Conservation (phyloP, 2,329 filamentous ascomycete species). For the Aschersonia sp. region DNA sequence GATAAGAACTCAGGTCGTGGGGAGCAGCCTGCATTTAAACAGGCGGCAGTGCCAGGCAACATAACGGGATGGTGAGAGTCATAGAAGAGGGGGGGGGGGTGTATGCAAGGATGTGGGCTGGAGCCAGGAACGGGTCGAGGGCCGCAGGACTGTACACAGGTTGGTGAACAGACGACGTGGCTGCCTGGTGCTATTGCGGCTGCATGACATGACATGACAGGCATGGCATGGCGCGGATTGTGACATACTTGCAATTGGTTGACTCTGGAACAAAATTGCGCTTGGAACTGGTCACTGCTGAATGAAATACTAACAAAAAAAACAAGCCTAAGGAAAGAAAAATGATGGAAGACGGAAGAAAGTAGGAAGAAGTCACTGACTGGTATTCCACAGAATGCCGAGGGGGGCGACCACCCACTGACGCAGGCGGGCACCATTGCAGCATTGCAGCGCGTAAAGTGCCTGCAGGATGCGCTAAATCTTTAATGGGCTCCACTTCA, state of each 20-base stretch:
- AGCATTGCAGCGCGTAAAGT: conserved; percentile 7
- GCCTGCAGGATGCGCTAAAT: conserved; percentile 4
- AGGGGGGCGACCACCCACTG: too few relatives aligned
- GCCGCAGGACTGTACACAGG: not conserved
- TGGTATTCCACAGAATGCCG: too few relatives aligned
- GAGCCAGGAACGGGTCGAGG: not conserved
- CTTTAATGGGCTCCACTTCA: not conserved
- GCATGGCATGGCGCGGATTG: too few relatives aligned
- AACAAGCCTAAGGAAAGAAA: not conserved
- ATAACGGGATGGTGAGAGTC: not conserved
- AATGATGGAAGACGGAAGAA: not conserved
- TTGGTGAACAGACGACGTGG: not conserved
- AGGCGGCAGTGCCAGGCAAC: conserved; percentile 2
- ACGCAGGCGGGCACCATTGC: not conserved
- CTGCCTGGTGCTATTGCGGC: not conserved
- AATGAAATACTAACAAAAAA: too few relatives aligned
- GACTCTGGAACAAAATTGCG: too few relatives aligned
- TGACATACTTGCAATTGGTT: too few relatives aligned
- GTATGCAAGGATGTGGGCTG: not conserved
- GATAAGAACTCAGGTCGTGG: not conserved
- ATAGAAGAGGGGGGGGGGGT: not conserved
- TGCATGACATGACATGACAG: not conserved
- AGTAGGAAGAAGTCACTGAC: not conserved
- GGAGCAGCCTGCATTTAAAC: conserved; percentile 4
- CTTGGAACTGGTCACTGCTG: too few relatives aligned